Evolutionary conservation across 2,329 filamentous ascomycete genomes (phyloP).

Genomic region (Blastomyces parvus): DNA sequence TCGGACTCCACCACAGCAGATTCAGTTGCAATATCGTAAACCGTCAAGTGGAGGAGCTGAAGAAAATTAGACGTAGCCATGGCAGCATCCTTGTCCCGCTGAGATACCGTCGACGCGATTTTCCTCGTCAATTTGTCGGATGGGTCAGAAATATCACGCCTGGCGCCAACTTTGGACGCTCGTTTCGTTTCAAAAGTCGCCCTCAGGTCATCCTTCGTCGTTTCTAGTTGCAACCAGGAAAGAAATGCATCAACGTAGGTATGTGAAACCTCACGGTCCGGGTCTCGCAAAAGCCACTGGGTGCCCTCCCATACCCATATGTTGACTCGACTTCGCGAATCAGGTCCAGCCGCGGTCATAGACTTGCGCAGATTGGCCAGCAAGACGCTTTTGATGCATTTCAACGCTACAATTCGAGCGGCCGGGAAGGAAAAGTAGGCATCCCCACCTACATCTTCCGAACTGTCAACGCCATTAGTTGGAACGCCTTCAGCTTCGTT

Average conservation of each 20-base stretch:
- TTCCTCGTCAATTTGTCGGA: slow-evolving; percentile 44
- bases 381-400: slow-evolving; percentile 72
- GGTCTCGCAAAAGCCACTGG: slow-evolving; percentile 79
- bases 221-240: slow-evolving; percentile 78
- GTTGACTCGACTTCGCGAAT: slow-evolving; percentile 65
- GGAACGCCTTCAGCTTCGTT: slow-evolving; percentile 38
- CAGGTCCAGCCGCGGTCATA: slow-evolving; percentile 49
- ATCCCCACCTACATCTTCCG: slow-evolving; percentile 46
- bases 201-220: slow-evolving; percentile 54
- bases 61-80: slow-evolving; percentile 59
- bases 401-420: slow-evolving; percentile 56
- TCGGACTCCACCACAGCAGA: slow-evolving; percentile 63
- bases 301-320: slow-evolving; percentile 92
- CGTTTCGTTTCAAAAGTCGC: slow-evolving; percentile 50
- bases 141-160: slow-evolving; percentile 34
- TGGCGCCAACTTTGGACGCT: slow-evolving; percentile 35
- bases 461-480: slow-evolving; percentile 29
- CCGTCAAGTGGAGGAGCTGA: slow-evolving; percentile 68
- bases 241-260: slow-evolving; percentile 77
- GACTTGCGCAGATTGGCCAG: slow-evolving; percentile 61
- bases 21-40: slow-evolving; percentile 82
- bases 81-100: slow-evolving; percentile 47
- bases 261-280: slow-evolving; percentile 65
- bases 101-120: slow-evolving; percentile 59
- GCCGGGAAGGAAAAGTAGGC: slow-evolving; percentile 55